phyloP scores from a whole-genome alignment of 805 yeast genomes.

The Geotrichum ghanense region DNA sequence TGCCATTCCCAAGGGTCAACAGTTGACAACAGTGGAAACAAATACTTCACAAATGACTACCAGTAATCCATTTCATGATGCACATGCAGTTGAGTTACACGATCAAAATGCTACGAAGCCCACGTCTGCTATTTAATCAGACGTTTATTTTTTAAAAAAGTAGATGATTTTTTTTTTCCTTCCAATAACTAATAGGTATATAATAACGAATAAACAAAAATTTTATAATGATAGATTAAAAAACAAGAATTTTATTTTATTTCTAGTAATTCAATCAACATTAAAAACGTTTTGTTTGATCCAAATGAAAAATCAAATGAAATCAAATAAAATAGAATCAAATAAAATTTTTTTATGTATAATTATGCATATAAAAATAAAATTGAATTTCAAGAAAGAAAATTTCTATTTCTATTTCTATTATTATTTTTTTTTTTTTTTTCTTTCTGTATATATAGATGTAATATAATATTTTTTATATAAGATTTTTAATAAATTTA shows the following conservation, averaged over 20 bases:
- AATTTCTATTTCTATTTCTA: too few relatives aligned
- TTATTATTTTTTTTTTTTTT: too few relatives aligned
- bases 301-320: too few relatives aligned
- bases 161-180: background rate
- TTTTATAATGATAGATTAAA: background rate
- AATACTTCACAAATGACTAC: constrained; percentile 1
- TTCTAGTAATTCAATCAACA: background rate
- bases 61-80: constrained; percentile 2
- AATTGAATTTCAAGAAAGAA: too few relatives aligned
- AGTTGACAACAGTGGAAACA: background rate
- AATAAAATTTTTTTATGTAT: too few relatives aligned
- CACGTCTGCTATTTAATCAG: background rate
- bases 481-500: too few relatives aligned
- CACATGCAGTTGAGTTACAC: background rate
- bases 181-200: background rate
- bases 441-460: too few relatives aligned
- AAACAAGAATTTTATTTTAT: background rate
- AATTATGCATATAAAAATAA: too few relatives aligned
- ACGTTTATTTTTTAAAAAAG: background rate
- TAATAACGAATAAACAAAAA: background rate
- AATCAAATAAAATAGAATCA: too few relatives aligned
- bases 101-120: background rate
- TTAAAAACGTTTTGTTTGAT: too few relatives aligned
- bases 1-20: background rate
- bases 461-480: too few relatives aligned